Evolutionary conservation across 495 filamentous ascomycete species (phyloP).

Genomic region (Xylaria cubensis): DNA sequence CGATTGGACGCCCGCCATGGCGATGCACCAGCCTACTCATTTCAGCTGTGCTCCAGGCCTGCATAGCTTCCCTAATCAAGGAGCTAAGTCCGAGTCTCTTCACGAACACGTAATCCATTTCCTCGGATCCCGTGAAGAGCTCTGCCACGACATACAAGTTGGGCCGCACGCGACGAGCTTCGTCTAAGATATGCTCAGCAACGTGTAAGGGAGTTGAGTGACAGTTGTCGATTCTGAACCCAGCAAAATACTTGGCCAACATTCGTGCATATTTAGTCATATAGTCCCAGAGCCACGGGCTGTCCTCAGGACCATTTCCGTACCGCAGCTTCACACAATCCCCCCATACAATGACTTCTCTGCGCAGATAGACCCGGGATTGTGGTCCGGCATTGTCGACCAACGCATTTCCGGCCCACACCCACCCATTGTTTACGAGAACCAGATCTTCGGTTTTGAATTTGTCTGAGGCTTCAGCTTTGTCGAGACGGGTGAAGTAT

Average conservation of each 20-base stretch:
- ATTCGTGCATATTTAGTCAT: constrained; percentile 92
- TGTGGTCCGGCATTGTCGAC: constrained; percentile 90
- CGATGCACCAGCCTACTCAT: constrained; percentile 91
- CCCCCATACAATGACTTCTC: constrained; percentile 97
- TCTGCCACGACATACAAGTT: constrained; percentile 93
- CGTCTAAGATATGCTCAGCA: constrained; percentile 91
- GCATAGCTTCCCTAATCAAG: constrained; percentile 96
- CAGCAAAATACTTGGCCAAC: constrained; percentile 94
- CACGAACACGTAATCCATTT: constrained; percentile 94
- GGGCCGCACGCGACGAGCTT: constrained; percentile 85
- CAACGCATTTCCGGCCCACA: constrained; percentile 95
- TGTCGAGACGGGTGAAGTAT: constrained; percentile 91
- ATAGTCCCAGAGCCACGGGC: constrained; percentile 91
- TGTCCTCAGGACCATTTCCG: constrained; percentile 79
- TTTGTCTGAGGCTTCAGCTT: constrained; percentile 77
- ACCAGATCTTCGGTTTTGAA: constrained; percentile 79
- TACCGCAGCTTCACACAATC: constrained; percentile 98
- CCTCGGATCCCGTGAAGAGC: constrained; percentile 94
- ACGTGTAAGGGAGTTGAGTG: constrained; percentile 95
- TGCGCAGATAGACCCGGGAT: constrained; percentile 86
- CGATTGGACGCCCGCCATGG: constrained; percentile 92
- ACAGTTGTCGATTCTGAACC: constrained; percentile 97
- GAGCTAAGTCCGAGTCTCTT: constrained; percentile 88
- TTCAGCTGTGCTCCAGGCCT: constrained; percentile 94
- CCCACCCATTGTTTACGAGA: constrained; percentile 97